A percentile compares a stretch with the other conserved stretches of the same genome.
Conservation (phyloP, 2,329 filamentous ascomycete genomes). For the Colletotrichum somersetense region DNA sequence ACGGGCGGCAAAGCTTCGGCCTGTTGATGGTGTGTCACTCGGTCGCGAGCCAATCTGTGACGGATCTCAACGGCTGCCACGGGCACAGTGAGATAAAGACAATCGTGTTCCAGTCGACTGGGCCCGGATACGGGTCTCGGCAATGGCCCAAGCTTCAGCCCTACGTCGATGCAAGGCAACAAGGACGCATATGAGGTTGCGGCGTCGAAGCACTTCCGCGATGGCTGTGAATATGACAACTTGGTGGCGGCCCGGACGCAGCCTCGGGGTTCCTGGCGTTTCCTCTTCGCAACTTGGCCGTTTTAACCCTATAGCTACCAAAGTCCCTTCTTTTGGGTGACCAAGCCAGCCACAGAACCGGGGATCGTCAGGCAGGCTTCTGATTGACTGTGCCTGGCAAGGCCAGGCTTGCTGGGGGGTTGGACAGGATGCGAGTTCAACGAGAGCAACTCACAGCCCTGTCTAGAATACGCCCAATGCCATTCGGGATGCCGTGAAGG, state of each 20-base stretch:
- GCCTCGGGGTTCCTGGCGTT: neutral
- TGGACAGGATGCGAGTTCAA: slow-evolving; percentile 20
- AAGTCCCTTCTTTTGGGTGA: slow-evolving; percentile 30
- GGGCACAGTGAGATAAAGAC: slow-evolving; percentile 5
- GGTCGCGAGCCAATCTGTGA: neutral
- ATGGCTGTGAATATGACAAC: slow-evolving; percentile 2
- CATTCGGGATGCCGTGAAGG: slow-evolving; percentile 17
- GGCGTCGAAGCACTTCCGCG: neutral
- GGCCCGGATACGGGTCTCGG: slow-evolving; percentile 4
- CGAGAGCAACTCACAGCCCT: slow-evolving; percentile 25
- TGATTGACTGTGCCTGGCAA: slow-evolving; percentile 11
- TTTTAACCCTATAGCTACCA: slow-evolving; percentile 17
- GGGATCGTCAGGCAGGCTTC: slow-evolving; percentile 29
- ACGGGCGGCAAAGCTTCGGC: neutral
- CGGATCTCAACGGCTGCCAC: slow-evolving; percentile 10
- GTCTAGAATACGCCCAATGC: slow-evolving; percentile 23
- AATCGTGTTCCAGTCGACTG: neutral
- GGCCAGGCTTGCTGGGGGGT: slow-evolving; percentile 26
- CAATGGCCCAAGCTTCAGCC: slow-evolving; percentile 30
- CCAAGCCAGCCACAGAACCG: slow-evolving; percentile 14
- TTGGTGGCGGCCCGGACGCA: slow-evolving; percentile 5
- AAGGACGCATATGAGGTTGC: neutral
- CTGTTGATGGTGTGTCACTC: neutral
- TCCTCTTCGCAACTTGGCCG: slow-evolving; percentile 11
- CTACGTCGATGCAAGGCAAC: slow-evolving; percentile 19